phyloP scores from a whole-genome alignment of 2,329 filamentous ascomycete species.

The Trichoderma polysporum region DNA sequence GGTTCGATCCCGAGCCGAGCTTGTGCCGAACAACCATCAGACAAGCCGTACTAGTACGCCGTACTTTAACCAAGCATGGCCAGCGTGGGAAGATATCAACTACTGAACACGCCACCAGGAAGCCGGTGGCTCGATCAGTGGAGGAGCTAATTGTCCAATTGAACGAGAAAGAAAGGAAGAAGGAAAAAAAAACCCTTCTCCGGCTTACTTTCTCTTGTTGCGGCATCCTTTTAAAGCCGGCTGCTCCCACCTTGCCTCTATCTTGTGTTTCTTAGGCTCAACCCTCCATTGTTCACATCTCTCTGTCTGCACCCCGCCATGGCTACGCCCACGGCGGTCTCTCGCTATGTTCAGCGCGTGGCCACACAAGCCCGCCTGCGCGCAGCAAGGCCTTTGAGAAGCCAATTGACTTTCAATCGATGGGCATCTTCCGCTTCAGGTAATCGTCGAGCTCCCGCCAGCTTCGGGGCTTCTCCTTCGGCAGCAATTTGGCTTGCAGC shows the following conservation, averaged over 20 bases:
- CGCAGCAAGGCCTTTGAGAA: conserved; percentile 25
- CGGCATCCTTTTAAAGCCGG: background rate
- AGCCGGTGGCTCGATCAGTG: conserved; percentile 15
- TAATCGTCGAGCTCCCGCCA: conserved; percentile 24
- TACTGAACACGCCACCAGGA: conserved; percentile 16
- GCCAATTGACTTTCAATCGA: conserved; percentile 31
- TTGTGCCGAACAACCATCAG: conserved; percentile 7
- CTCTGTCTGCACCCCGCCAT: background rate
- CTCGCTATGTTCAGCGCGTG: conserved; percentile 33
- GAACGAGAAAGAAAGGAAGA: background rate
- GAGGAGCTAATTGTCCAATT: conserved; percentile 12
- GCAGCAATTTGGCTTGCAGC: conserved; percentile 36
- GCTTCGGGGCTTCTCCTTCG: conserved; percentile 24
- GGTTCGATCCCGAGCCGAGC: background rate
- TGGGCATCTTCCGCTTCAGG: conserved; percentile 31
- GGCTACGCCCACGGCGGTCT: conserved; percentile 32
- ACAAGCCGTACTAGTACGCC: background rate
- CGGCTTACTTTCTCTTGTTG: background rate
- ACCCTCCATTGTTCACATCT: background rate
- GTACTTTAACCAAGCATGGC: background rate
- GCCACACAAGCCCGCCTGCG: conserved; percentile 32
- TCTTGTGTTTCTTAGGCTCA: background rate
- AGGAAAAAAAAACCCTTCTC: background rate
- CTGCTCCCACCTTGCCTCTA: background rate
- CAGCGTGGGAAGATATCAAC: conserved; percentile 13